Evolutionary conservation across 495 filamentous ascomycete genomes (phyloP), one percentile per base, ranked within the genome.

Genomic region (Aspergillus wentii): DNA sequence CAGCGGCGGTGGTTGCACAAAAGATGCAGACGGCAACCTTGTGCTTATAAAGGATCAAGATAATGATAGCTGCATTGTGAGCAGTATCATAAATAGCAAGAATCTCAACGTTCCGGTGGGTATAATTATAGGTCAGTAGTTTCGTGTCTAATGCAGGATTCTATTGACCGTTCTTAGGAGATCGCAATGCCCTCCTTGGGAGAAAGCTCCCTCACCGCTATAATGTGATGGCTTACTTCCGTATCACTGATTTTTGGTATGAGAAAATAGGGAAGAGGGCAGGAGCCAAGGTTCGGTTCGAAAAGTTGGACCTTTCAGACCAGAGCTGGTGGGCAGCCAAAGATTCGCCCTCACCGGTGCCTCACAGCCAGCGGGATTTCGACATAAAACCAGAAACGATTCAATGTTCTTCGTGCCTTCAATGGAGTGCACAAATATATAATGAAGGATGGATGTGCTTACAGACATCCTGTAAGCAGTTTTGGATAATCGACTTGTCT

Each of bases 221-320:
- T 46, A 79, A 76, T 33, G 79, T 92, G 1, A 70, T 91, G 30
- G 85, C 60, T n/a, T 82, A 68, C 50, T 94, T 90, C 51, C 76
- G 80, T 19, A 60, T 87, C 13, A 85, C 82, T 0, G 61, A 84
- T 22, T 60, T 88, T 1, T 95, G 88, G 88, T 63, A 52, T 11
- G 87, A 95, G 48, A 73, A 66, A 31, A 48, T 56, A 3, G 51
- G 64, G 1, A 40, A 56, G 0, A 62, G 71, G 13, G 68, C 52
- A 0, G 54, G 71, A 0, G 70, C 72, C 43, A 80, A 73, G 44
- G 68, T 83, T 11, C 75, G 88, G 4, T 72, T 90, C 17, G 79
- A 95, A 56, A 89, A 90, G 46, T 54, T 87, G 2, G 56, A 86
- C 14, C 56, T 80, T 1, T 26, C 44, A 0, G 46, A 60, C 14